Evolutionary conservation across 176 grass and related monocot species (phyloP).

Genomic region (Eleusine coracana): DNA sequence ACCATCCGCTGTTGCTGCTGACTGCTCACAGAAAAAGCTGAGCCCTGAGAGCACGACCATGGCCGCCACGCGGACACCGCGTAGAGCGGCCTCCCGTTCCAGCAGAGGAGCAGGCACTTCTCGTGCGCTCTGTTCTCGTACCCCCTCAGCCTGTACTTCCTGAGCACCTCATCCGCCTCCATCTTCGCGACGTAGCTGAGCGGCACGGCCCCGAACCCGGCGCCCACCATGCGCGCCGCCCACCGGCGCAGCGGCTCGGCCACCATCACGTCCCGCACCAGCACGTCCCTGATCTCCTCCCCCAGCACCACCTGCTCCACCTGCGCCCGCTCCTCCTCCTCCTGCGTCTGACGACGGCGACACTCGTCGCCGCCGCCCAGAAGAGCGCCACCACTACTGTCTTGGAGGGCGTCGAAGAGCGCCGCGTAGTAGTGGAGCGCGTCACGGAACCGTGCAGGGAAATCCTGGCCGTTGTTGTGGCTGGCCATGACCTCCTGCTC

Average conservation of each 20-base stretch:
- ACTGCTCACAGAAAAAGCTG: neutral
- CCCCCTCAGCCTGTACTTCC: neutral
- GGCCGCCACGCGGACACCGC: conserved; percentile 43
- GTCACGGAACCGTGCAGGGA: conserved; percentile 8
- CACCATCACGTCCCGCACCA: conserved; percentile 34
- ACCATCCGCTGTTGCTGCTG: neutral
- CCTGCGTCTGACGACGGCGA: no score
- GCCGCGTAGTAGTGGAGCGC: conserved; percentile 49
- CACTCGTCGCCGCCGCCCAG: no score
- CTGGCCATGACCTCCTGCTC: conserved; percentile 46
- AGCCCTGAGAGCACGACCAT: neutral
- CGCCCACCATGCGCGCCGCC: conserved; percentile 29
- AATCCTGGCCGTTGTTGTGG: conserved; percentile 23
- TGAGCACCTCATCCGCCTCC: conserved; percentile 10
- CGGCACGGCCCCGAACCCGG: conserved; percentile 34
- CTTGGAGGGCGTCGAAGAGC: conserved; percentile 34
- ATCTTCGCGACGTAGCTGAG: conserved; percentile 30
- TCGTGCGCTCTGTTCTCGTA: neutral
- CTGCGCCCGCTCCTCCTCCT: neutral
- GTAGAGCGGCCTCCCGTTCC: conserved; percentile 40
- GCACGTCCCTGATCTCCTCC: conserved; percentile 41
- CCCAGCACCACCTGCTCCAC: conserved; percentile 41
- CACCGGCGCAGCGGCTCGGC: conserved; percentile 46
- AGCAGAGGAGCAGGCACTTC: conserved; percentile 38
- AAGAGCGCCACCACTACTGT: neutral